phyloP scores from a whole-genome alignment of 495 filamentous ascomycete species.

The Bathelium albidoporum region DNA sequence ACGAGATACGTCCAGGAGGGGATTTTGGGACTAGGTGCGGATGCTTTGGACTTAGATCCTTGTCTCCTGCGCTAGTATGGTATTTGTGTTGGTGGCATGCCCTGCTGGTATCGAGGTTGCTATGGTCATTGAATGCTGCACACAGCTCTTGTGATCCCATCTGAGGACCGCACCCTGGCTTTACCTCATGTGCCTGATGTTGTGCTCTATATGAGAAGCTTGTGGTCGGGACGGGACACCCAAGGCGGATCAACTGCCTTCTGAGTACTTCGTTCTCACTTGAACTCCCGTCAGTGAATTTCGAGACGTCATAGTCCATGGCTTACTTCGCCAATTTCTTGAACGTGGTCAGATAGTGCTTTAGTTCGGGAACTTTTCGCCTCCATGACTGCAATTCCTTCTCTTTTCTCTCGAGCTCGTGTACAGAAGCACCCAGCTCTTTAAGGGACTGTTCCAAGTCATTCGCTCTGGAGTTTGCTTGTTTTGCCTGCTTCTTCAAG shows the following conservation, averaged over 20 bases:
- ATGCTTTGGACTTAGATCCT: constrained; percentile 29
- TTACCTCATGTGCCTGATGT: constrained; percentile 7
- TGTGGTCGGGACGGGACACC: constrained; percentile 18
- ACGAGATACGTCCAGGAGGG: neutral
- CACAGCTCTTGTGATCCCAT: neutral
- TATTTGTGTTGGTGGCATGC: neutral
- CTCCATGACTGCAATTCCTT: constrained; percentile 22
- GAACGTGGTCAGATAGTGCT: constrained; percentile 24
- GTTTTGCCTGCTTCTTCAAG: constrained; percentile 1
- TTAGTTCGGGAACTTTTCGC: constrained; percentile 20
- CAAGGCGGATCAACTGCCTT: constrained; percentile 20
- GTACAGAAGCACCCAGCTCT: constrained; percentile 23
- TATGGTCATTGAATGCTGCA: neutral
- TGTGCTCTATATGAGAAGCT: neutral
- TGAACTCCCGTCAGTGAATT: constrained; percentile 5
- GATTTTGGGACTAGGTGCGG: constrained; percentile 5
- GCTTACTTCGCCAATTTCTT: constrained; percentile 23
- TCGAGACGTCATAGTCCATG: neutral
- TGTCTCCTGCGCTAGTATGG: constrained; percentile 9
- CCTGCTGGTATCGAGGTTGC: neutral
- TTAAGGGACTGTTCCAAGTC: constrained; percentile 25
- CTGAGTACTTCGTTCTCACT: constrained; percentile 26
- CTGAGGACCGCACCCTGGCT: neutral
- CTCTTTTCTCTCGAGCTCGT: constrained; percentile 16
- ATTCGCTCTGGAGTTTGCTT: constrained; percentile 8